Evolutionary conservation across 2,329 filamentous ascomycete species (phyloP).

Genomic region (Didymosphaeria variabile): DNA sequence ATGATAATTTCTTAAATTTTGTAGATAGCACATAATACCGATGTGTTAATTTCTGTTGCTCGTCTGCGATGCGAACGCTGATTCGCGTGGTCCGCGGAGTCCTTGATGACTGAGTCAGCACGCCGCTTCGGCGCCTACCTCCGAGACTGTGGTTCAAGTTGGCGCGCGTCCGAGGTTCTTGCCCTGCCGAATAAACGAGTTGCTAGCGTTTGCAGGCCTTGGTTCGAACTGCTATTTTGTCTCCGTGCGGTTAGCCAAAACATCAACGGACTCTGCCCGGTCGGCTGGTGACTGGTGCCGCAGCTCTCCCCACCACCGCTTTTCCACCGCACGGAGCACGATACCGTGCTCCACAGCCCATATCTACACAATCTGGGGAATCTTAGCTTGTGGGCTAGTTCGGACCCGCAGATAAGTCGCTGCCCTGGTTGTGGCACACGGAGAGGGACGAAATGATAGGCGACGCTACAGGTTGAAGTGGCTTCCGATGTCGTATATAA

Average conservation of each 20-base stretch:
- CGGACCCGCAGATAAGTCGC: conserved; percentile 12
- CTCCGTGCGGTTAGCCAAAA: neutral
- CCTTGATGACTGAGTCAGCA: neutral
- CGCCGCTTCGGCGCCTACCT: neutral
- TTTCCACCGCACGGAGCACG: neutral
- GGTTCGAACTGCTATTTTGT: conserved; percentile 1
- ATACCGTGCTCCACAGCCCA: conserved; percentile 3
- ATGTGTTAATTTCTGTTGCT: neutral
- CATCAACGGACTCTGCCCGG: neutral
- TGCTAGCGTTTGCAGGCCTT: neutral
- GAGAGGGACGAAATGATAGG: conserved; percentile 3
- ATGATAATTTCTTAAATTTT: neutral
- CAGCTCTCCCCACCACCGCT: conserved; percentile 3
- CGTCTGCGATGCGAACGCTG: neutral
- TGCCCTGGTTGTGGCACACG: conserved; percentile 5
- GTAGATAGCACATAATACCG: neutral
- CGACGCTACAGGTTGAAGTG: neutral
- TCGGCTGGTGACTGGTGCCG: conserved; percentile 1
- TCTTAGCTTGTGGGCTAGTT: conserved; percentile 2
- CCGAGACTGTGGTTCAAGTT: neutral
- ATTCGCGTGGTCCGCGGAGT: neutral
- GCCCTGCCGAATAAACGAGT: neutral
- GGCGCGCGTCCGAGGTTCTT: neutral
- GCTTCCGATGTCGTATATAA: conserved; percentile 6
- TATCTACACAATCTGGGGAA: conserved; percentile 13